Conservation (phyloP, 2,329 filamentous ascomycete genomes). For the Fusarium agapanthi region DNA sequence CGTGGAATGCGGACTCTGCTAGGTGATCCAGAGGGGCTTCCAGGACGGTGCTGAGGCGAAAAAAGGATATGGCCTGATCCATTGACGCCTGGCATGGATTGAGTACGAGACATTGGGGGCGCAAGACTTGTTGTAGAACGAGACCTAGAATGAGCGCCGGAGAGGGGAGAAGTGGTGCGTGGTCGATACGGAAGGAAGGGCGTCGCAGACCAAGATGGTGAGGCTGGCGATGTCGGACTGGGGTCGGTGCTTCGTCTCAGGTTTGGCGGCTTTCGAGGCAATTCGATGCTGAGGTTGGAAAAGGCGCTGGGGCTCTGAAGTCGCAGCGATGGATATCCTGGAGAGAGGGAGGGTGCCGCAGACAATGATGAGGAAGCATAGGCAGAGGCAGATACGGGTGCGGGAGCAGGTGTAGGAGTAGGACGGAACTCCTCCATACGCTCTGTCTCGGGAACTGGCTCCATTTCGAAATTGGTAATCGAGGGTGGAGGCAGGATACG, state of each 20-base stretch:
- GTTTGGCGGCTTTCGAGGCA: constrained; percentile 60
- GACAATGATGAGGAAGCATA: constrained; percentile 53
- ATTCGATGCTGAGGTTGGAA: constrained; percentile 54
- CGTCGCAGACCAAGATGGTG: constrained; percentile 58
- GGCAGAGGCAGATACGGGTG: constrained; percentile 48
- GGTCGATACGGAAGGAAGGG: constrained; percentile 64
- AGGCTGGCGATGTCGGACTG: constrained; percentile 59
- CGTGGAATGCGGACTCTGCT: constrained; percentile 61
- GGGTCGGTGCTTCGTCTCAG: constrained; percentile 69
- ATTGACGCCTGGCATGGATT: constrained; percentile 71
- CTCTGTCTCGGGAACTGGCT: constrained; percentile 74
- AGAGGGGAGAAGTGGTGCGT: constrained; percentile 69
- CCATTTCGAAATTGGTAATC: constrained; percentile 57
- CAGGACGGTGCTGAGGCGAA: constrained; percentile 61
- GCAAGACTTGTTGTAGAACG: constrained; percentile 65
- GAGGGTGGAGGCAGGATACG: constrained; percentile 14
- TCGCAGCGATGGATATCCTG: constrained; percentile 63
- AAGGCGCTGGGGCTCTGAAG: constrained; percentile 53
- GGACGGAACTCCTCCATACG: constrained; percentile 72
- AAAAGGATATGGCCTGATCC: constrained; percentile 66
- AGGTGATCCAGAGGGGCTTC: constrained; percentile 64
- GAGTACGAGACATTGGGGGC: constrained; percentile 68
- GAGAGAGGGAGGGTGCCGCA: constrained; percentile 46
- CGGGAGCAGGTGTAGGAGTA: constrained; percentile 64
- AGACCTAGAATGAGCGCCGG: constrained; percentile 65